A percentile compares a stretch with the other conserved stretches of the same genome.
These are phyloP conservation scores for Candida koratica DNA, from an alignment of 805 yeast genomes.

Conservation along the genomic window DNA sequence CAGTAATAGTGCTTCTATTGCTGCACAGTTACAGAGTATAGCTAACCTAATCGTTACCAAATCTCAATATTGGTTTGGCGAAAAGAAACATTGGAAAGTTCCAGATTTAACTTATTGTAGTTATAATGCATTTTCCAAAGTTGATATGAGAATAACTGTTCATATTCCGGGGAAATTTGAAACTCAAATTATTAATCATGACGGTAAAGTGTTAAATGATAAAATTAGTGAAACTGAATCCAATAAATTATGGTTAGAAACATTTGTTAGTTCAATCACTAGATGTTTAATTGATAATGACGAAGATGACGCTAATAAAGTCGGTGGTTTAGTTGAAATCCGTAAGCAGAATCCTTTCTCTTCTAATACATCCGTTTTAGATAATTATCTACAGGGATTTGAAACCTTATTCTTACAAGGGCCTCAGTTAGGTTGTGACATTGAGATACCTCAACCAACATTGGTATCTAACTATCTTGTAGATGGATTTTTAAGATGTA, in stretches of 20 bases:
- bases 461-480: slow-evolving; percentile 63
- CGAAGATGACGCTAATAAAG: slow-evolving; percentile 58
- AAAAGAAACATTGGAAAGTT: slow-evolving; percentile 63
- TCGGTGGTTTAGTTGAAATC: slow-evolving; percentile 72
- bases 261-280: slow-evolving; percentile 66
- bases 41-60: slow-evolving; percentile 58
- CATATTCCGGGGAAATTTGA: slow-evolving; percentile 74
- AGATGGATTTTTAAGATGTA: slow-evolving; percentile 64
- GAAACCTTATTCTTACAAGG: slow-evolving; percentile 66
- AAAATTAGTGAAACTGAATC: slow-evolving; percentile 55
- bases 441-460: slow-evolving; percentile 68
- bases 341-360: slow-evolving; percentile 76
- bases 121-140: slow-evolving; percentile 56
- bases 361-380: slow-evolving; percentile 32
- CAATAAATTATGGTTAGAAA: slow-evolving; percentile 48
- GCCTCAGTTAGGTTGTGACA: slow-evolving; percentile 56
- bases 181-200: slow-evolving; percentile 45
- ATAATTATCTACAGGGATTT: slow-evolving; percentile 57
- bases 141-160: slow-evolving; percentile 69
- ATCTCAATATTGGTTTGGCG: slow-evolving; percentile 78
- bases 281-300: slow-evolving; percentile 66
- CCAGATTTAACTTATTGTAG: slow-evolving; percentile 67
- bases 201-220: slow-evolving; percentile 54
- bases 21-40: slow-evolving; percentile 66
- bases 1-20: slow-evolving; percentile 71